Percentiles rank a stretch among this genome's conserved stretches.
Conservation (phyloP, 805 yeast genomes). For the Schwanniomyces pseudopolymorphus region DNA sequence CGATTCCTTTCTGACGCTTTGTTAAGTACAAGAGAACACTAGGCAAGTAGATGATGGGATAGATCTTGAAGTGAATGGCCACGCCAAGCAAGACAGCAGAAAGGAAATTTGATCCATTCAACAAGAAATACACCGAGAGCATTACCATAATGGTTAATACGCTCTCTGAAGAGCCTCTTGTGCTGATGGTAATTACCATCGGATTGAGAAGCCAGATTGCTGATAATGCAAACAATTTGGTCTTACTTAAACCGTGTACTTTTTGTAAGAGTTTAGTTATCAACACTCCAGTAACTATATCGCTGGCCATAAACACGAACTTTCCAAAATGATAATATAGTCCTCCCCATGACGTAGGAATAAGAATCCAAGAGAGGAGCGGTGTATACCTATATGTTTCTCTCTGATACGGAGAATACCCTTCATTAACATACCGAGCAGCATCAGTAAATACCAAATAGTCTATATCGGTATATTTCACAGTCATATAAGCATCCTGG, state of each 20-base stretch:
- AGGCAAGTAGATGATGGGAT: conserved; percentile 88
- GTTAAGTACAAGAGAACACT: conserved; percentile 53
- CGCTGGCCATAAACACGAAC: conserved; percentile 70
- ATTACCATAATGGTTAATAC: conserved; percentile 76
- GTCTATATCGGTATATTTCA: conserved; percentile 92
- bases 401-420: conserved; percentile 71
- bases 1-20: conserved; percentile 18
- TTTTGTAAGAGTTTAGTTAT: conserved; percentile 16
- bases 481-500: conserved; percentile 78
- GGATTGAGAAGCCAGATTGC: conserved; percentile 90
- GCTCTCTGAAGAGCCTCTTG: conserved; percentile 93
- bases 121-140: conserved; percentile 50
- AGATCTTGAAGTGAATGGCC: conserved; percentile 85
- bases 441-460: conserved; percentile 95
- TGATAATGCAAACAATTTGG: conserved; percentile 42
- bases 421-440: conserved; percentile 60
- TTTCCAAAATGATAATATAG: conserved; percentile 69
- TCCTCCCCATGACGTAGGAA: conserved; percentile 59
- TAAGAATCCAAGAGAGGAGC: conserved; percentile 74
- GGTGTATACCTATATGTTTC: conserved; percentile 96
- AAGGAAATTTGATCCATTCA: conserved; percentile 23
- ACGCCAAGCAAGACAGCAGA: conserved; percentile 61
- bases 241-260: conserved; percentile 14
- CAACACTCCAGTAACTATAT: conserved; percentile 75
- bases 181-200: conserved; percentile 89